A percentile compares a stretch with the other conserved stretches of the same genome.
These are phyloP conservation scores for Citropsis articulata DNA, from an alignment of 345 rosid species.

Conservation along the genomic window DNA sequence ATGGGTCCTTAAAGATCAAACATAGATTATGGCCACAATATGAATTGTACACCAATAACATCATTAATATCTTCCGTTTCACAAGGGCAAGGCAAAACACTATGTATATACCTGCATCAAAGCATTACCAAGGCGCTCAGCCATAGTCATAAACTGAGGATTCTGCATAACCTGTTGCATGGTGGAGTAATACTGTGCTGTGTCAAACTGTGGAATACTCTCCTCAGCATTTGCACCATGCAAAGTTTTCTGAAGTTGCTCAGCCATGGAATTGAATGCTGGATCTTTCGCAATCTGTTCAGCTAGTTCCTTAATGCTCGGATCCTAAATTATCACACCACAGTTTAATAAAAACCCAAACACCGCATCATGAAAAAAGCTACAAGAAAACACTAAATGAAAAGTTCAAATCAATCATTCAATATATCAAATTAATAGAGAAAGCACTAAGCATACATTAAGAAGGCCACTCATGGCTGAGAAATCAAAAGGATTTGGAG, in stretches of 20 bases:
- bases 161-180: slow-evolving; percentile 99
- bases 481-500: slow-evolving; percentile 84
- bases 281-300: slow-evolving; percentile 97
- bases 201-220: slow-evolving; percentile 60
- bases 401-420: neutral
- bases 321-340: slow-evolving; percentile 51
- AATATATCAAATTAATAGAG: neutral
- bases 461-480: slow-evolving; percentile 81
- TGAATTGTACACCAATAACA: neutral
- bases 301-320: slow-evolving; percentile 86
- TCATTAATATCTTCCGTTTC: neutral
- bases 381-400: neutral
- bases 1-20: slow-evolving; percentile 65
- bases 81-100: neutral
- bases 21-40: slow-evolving; percentile 10
- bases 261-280: slow-evolving; percentile 90
- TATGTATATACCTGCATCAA: slow-evolving; percentile 63
- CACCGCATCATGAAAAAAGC: neutral
- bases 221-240: slow-evolving; percentile 60
- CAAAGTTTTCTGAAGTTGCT: slow-evolving; percentile 83
- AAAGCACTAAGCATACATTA: slow-evolving; percentile 41
- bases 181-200: slow-evolving; percentile 70
- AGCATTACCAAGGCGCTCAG: slow-evolving; percentile 88
- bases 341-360: neutral
- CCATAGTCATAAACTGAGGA: slow-evolving; percentile 94